These are phyloP conservation scores for Ormosia semicastrata DNA, from an alignment of 306 rosid genomes.

Conservation along the genomic window DNA sequence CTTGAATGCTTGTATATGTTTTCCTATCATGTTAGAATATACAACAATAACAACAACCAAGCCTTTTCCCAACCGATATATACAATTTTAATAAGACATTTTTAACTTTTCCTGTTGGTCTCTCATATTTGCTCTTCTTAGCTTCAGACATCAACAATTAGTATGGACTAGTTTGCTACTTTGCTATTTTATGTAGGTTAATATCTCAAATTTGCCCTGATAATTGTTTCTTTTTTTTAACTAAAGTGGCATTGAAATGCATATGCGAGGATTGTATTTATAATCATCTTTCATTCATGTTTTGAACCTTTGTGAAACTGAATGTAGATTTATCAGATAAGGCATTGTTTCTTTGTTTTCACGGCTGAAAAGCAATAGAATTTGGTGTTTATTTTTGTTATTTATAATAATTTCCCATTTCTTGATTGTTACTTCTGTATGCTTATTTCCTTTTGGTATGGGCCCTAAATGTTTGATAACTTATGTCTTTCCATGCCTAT, in stretches of 20 bases:
- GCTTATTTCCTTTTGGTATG: slow-evolving; percentile 3
- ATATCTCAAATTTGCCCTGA: background rate
- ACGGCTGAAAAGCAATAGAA: background rate
- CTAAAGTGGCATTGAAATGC: background rate
- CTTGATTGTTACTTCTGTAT: background rate
- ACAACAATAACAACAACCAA: no score
- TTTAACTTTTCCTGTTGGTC: background rate
- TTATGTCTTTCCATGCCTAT: background rate
- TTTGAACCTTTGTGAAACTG: background rate
- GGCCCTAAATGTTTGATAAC: slow-evolving; percentile 6
- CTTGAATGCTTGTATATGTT: slow-evolving; percentile 7
- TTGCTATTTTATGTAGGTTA: background rate
- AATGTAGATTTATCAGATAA: background rate
- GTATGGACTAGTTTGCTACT: background rate
- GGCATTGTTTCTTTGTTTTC: background rate
- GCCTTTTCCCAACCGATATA: no score
- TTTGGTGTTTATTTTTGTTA: background rate
- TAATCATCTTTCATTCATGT: background rate
- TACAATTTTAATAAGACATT: background rate
- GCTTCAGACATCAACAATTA: background rate
- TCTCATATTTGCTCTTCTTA: background rate
- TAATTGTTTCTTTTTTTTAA: background rate
- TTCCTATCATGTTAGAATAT: background rate
- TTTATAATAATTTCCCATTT: background rate
- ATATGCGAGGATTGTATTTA: background rate